Evolutionary conservation across 208 protist genomes (phyloP), one percentile per base, ranked within the genome.

Genomic region (Strigomonas galati): DNA sequence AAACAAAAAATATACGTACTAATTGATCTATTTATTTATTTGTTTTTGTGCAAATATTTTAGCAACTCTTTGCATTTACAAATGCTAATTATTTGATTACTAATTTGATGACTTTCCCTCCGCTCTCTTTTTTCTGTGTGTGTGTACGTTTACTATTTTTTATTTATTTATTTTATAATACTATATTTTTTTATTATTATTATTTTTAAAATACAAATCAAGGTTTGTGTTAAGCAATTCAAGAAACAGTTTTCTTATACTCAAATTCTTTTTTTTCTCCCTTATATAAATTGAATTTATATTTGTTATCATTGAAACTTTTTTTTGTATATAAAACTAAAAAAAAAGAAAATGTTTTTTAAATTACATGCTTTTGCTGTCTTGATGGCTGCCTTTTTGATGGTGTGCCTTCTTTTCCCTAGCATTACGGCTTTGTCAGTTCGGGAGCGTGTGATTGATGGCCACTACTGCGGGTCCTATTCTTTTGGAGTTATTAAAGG

Each of bases 71-170:
- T n/a, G n/a, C n/a, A 30, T 15, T 0, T 40, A 56, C 24, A 66
- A 61, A 21, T 49, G 19, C 43, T 49, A 19, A 26, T 68, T 35
- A 55, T 67, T 73, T 73, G 46, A 57, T 55, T 68, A 37, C 9
- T 53, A 53, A 19, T 0, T 40, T 52, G 0, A n/a, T n/a, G n/a
- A n/a, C n/a, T 57, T 28, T 57, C 27, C 5, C 15, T 30, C 28
- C 49, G 48, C 15, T 56, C 12, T 56, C 43, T 21, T 27, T 27
- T 23, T 6, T 63, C 10, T 37, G 6, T 48, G 0, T 24, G 21
- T 7, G 24, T 30, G 19, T 66, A n/a, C 6, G 21, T 17, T 19
- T 21, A 4, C 31, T 9, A 43, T 6, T 59, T 35, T 48, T 56
- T 6, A 35, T 26, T 37, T 43, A 21, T n/a, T 0, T 31, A 56